Evolutionary conservation across 2,329 filamentous ascomycete genomes (phyloP).

Genomic region (Endocalyx cinctus): DNA sequence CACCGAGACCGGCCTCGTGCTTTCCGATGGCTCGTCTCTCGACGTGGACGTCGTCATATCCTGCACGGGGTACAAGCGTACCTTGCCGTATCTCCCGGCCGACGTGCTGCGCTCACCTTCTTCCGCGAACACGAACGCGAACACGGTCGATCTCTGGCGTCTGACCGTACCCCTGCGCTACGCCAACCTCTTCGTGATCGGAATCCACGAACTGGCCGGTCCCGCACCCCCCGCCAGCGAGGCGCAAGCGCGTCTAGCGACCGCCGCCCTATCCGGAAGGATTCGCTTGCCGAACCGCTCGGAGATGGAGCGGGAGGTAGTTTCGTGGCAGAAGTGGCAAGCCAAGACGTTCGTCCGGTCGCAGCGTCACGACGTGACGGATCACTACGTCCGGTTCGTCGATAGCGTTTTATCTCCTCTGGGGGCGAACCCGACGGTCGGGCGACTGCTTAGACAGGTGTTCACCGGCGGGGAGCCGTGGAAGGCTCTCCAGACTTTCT

Average conservation of each 20-base stretch:
- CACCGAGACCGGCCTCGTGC: slow-evolving; percentile 21
- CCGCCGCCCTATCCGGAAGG: slow-evolving; percentile 22
- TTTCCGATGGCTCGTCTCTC: slow-evolving; percentile 23
- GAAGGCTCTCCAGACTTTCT: slow-evolving; percentile 22
- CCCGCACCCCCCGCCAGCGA: slow-evolving; percentile 28
- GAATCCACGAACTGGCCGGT: slow-evolving; percentile 27
- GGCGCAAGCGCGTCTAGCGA: slow-evolving; percentile 29
- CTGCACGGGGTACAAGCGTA: slow-evolving; percentile 7
- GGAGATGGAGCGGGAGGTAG: slow-evolving; percentile 23
- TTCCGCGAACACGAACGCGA: slow-evolving; percentile 9
- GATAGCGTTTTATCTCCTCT: slow-evolving; percentile 29
- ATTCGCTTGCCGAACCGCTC: slow-evolving; percentile 20
- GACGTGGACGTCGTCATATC: slow-evolving; percentile 17
- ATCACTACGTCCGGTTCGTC: slow-evolving; percentile 25
- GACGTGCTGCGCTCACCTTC: slow-evolving; percentile 16
- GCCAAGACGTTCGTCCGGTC: slow-evolving; percentile 24
- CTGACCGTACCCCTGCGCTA: slow-evolving; percentile 25
- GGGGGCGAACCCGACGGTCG: slow-evolving; percentile 26
- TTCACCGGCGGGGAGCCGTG: slow-evolving; percentile 22
- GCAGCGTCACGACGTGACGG: slow-evolving; percentile 24
- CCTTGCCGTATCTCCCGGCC: slow-evolving; percentile 21
- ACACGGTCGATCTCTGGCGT: slow-evolving; percentile 28
- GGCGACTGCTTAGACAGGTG: slow-evolving; percentile 20
- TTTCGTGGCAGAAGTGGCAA: slow-evolving; percentile 20
- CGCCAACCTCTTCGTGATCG: slow-evolving; percentile 29